Percentiles rank a stretch among this genome's conserved stretches.
These are phyloP conservation scores for Sclerotiophoma versabilis DNA, from an alignment of 2,329 filamentous ascomycete species.

Conservation along the genomic window DNA sequence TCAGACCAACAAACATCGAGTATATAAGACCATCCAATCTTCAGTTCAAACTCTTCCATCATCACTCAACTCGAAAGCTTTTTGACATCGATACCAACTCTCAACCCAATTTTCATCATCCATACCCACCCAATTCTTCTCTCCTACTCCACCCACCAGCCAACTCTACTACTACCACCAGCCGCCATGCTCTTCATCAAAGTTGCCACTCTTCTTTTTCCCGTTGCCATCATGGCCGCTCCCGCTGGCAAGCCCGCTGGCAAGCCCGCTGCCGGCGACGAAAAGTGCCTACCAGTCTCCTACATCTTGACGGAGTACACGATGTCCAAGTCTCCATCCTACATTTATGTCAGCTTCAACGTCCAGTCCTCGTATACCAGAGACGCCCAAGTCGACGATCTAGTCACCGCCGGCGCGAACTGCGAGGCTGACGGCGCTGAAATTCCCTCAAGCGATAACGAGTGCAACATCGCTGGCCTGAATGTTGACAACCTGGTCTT, in stretches of 20 bases:
- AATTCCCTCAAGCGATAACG: constrained; percentile 27
- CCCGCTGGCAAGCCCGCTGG: constrained; percentile 18
- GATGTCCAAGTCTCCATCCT: constrained; percentile 20
- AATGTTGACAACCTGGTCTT: constrained; percentile 28
- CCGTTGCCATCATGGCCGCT: constrained; percentile 26
- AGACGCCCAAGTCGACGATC: constrained; percentile 25
- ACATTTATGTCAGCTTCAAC: constrained; percentile 32
- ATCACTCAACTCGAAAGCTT: constrained; percentile 1
- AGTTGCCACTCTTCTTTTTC: constrained; percentile 27
- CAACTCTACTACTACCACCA: background rate
- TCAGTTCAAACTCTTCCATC: background rate
- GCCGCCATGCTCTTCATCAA: constrained; percentile 21
- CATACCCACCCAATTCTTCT: background rate
- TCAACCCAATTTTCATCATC: constrained; percentile 14
- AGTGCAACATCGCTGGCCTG: constrained; percentile 28
- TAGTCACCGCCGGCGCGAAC: constrained; percentile 21
- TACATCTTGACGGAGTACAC: constrained; percentile 38
- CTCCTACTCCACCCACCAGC: background rate
- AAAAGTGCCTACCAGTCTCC: constrained; percentile 29
- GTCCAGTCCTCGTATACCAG: constrained; percentile 31
- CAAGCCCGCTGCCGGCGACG: constrained; percentile 11
- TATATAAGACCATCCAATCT: background rate
- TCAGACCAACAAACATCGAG: constrained; percentile 1
- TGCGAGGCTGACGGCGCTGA: constrained; percentile 27
- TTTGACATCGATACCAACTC: constrained; percentile 5